Base-by-base conservation (phyloP, 2,329 filamentous ascomycete species). In the Fusarium concolor region DNA sequence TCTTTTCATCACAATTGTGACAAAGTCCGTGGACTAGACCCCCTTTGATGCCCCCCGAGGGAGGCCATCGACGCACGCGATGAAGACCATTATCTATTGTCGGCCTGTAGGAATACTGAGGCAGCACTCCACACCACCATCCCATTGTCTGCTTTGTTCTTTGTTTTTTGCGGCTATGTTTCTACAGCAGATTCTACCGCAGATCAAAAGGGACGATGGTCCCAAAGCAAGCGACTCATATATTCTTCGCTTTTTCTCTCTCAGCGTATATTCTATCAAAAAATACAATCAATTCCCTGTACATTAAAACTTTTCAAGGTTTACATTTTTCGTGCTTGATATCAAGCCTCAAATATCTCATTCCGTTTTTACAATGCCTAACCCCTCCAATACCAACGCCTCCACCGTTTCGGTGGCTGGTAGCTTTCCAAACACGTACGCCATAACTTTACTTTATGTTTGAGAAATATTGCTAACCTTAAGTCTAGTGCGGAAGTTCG, bases 81-180 rank as follows among this genome's bases (percentile, higher is more conserved):
- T 31, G 29, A 31, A 31, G 29, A 12, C 17, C 17, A 7, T 33
- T 17, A 14, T 39, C 11, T 44, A 18, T 39, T 51, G n/a, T 39
- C 14, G 9, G 2, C 52, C 33, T 31, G 26, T 56, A 17, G 33
- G 33, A 51, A 33, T 14, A 49, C 31, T 56, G 52, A 56, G 52
- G 52, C 44, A 15, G 22, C 26, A 17, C 44, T 33, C 44, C 44
- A 28, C 52, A 51, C 52, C 52, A 51, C 52, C 37, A 39, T 39
- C 20, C 26, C 15, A 28, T 31, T 22, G 52, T 18, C 24, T 43
- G 7, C 26, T 15, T 33, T 33, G 31, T 33, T 33, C 31, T 33
- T 33, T 33, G 31, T 24, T 50, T 24, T 50, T 18, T 51, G 43
- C 33, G 44, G 43, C 12, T 50, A 29, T 39, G 52, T 50, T 24